Evolutionary conservation across 1,284 basidiomycete species (phyloP).

Genomic region (Afroboletus lepidellus): DNA sequence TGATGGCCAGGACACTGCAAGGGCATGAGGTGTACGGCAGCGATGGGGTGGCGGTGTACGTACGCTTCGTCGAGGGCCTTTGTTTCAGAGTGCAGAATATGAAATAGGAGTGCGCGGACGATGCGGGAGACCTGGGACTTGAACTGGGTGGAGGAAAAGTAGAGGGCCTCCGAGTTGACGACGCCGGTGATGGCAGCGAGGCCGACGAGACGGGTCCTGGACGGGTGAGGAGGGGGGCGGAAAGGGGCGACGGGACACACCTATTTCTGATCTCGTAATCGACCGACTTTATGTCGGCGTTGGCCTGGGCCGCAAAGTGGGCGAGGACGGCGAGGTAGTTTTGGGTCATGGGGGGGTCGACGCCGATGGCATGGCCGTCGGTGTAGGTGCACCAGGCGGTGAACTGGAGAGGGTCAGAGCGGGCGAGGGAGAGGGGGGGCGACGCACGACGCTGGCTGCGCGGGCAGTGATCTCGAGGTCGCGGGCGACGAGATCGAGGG

Average conservation of each 20-base stretch:
- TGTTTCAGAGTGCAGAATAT: constrained; percentile 66
- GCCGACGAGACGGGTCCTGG: constrained; percentile 82
- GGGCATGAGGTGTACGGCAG: neutral
- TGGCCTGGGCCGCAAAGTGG: constrained; percentile 67
- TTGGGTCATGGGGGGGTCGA: constrained; percentile 68
- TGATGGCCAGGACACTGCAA: constrained; percentile 55
- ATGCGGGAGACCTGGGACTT: constrained; percentile 70
- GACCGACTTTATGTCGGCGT: constrained; percentile 40
- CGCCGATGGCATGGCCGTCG: constrained; percentile 77
- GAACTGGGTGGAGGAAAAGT: constrained; percentile 76
- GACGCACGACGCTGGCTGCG: constrained; percentile 77
- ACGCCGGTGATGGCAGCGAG: constrained; percentile 82
- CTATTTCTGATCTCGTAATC: constrained; percentile 71
- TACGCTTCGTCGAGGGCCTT: constrained; percentile 68
- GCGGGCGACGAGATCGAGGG: constrained; percentile 59
- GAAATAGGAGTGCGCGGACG: constrained; percentile 72
- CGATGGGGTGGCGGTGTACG: neutral
- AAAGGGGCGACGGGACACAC: constrained; percentile 34
- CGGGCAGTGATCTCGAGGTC: constrained; percentile 87
- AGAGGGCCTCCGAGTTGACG: constrained; percentile 83
- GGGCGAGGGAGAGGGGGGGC: neutral
- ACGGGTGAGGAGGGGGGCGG: neutral
- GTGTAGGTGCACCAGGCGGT: constrained; percentile 93
- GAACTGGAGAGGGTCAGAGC: constrained; percentile 51
- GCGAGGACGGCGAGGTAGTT: constrained; percentile 72